These are phyloP conservation scores for Salvia rosmarinus DNA, from an alignment of 257 asterid species.

Conservation along the genomic window DNA sequence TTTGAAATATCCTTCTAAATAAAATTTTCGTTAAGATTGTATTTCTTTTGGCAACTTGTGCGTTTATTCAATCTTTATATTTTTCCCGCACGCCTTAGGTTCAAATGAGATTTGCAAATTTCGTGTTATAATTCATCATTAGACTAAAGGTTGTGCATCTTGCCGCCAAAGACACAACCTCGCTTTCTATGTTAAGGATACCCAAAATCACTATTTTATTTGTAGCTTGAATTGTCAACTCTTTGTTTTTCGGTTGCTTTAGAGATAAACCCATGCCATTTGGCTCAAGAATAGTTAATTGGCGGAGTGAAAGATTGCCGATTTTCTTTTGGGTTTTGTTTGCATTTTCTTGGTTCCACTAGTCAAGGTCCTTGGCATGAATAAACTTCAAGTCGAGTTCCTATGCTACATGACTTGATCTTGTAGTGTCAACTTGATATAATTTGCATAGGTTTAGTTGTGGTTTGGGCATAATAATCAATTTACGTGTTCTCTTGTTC, in stretches of 20 bases:
- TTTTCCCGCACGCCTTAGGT: too few species aligned
- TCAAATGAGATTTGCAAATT: too few species aligned
- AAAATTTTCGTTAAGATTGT: too few species aligned
- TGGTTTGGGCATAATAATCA: not conserved
- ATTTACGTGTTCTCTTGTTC: constrained; percentile 15
- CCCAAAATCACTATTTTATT: not conserved
- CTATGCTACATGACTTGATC: constrained; percentile 14
- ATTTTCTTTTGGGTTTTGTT: constrained; percentile 16
- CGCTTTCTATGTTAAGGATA: not conserved
- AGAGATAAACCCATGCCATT: not conserved
- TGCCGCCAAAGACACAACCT: too few species aligned
- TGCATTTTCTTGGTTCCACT: constrained; percentile 9
- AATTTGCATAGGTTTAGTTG: not conserved
- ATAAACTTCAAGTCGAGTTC: not conserved
- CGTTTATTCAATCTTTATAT: too few species aligned
- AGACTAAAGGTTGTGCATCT: too few species aligned
- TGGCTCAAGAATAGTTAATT: not conserved
- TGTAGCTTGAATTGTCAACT: not conserved
- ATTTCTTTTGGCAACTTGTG: too few species aligned
- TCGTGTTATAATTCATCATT: too few species aligned
- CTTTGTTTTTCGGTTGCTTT: not conserved
- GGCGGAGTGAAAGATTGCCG: not conserved
- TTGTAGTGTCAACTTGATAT: constrained; percentile 11
- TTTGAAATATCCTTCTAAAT: too few species aligned
- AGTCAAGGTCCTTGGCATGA: not conserved